These are phyloP conservation scores for Krasilnikovozyma curviuscula DNA, from an alignment of 768 basidiomycete genomes.

Conservation along the genomic window DNA sequence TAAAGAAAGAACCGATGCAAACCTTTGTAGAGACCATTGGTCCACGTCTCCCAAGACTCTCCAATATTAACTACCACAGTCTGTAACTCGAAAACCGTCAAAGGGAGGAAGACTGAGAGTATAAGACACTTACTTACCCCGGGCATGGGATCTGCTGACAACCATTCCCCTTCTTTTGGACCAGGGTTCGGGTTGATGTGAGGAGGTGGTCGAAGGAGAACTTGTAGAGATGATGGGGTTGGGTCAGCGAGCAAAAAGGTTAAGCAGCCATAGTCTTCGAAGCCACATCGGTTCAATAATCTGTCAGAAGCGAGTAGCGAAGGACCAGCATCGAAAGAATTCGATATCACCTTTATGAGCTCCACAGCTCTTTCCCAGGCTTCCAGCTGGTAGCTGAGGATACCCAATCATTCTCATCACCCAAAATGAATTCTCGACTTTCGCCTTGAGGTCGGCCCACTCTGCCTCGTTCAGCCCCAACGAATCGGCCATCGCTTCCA, in stretches of 20 bases:
- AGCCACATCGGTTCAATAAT: not conserved
- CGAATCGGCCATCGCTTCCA: slow-evolving; percentile 79
- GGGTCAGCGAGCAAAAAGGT: slow-evolving; percentile 78
- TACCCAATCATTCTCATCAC: slow-evolving; percentile 74
- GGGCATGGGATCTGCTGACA: slow-evolving; percentile 65
- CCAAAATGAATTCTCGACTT: slow-evolving; percentile 78
- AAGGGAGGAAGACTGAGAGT: not conserved
- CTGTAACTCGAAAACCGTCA: not conserved
- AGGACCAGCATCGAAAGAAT: not conserved
- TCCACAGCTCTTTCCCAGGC: slow-evolving; percentile 73
- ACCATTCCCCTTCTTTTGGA: slow-evolving; percentile 47
- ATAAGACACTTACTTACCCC: too few relatives aligned
- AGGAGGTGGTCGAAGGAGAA: slow-evolving; percentile 38
- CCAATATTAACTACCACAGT: not conserved
- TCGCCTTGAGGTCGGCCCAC: slow-evolving; percentile 44
- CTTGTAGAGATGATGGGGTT: slow-evolving; percentile 61
- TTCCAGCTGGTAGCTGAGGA: slow-evolving; percentile 58
- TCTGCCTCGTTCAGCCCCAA: slow-evolving; percentile 53
- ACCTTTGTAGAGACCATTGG: slow-evolving; percentile 63
- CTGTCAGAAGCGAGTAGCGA: not conserved
- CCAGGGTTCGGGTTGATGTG: not conserved
- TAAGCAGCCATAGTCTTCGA: slow-evolving; percentile 73
- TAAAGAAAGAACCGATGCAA: too few relatives aligned
- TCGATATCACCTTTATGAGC: slow-evolving; percentile 50
- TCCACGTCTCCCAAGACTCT: slow-evolving; percentile 66